Evolutionary conservation across 305 asterid genomes (phyloP), one percentile per base, ranked within the genome.

Genomic region (Stenogyne calaminthoides): DNA sequence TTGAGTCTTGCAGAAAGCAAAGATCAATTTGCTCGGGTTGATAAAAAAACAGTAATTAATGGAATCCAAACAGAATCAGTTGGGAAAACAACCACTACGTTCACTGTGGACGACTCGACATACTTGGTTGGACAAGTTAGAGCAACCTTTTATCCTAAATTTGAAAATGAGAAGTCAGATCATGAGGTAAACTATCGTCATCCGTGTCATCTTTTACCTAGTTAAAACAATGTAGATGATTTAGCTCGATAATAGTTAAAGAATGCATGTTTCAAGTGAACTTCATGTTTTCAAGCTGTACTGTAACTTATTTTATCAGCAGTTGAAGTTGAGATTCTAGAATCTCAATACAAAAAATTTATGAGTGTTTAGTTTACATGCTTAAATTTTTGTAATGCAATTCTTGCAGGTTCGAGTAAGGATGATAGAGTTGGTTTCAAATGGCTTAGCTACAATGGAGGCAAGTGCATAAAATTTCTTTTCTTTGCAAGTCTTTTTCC

Each of bases 121-220:
- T 90, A 81, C 77, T 83, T 96, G 7, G 71, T 49, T 27, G 95
- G 92, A 12, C 89, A 89, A 85, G 87, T 92, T 82, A 80, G 98
- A 83, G 98, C 99, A 11, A 92, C 98, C 15, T 95, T 94, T 84
- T 95, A 95, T 76, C 99, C 99, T 8, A 95, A 95, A 83, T 95
- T 95, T 85, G 99, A 95, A 80, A 95, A 92, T 75, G 99, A 92
- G 90, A 92, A 92, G 83, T 88, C 99, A 47, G 99, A 95, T 81
- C 97, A 88, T 69, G 99, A 95, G 92, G 99, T 92, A 79, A 73
- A 76, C 68, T 77, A 56, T 79, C 54, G 62, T 69, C 72, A 74
- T 40, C 29, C n/a, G 34, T 60, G 44, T 10, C 67, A 76, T n/a
- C 61, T 5, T 64, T 77, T 40, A 46, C 73, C 66, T 12, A 34